A percentile compares a stretch with the other conserved stretches of the same genome.
Conservation (phyloP, 129 eudicot species). For the Silybum marianum region DNA sequence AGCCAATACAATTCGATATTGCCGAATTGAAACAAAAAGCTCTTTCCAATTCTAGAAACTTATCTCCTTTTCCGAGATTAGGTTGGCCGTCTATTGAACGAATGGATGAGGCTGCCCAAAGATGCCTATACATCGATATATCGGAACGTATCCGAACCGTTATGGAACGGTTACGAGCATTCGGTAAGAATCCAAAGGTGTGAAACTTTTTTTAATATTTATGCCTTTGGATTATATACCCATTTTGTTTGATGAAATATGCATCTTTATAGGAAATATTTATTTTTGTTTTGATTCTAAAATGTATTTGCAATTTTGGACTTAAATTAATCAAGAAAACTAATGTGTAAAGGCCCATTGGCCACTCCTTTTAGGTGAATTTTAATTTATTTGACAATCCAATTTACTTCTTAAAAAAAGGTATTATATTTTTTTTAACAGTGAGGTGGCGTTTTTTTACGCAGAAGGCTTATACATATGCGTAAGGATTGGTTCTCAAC, state of each 20-base stretch:
- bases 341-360: neutral
- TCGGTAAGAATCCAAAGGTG: conserved; percentile 35
- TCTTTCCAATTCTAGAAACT: conserved; percentile 45
- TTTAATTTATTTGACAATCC: neutral
- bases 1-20: conserved; percentile 81
- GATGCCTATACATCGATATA: conserved; percentile 57
- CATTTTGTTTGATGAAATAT: conserved; percentile 13
- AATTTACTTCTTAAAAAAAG: neutral
- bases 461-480: too few species aligned
- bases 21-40: conserved; percentile 67
- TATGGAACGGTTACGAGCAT: conserved; percentile 68
- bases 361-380: neutral
- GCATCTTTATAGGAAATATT: neutral
- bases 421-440: neutral
- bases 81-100: conserved; percentile 78
- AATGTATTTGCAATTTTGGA: neutral
- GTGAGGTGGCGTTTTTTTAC: too few species aligned
- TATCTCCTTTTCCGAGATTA: conserved; percentile 25
- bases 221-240: conserved; percentile 20
- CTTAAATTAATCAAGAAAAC: neutral
- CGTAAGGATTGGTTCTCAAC: too few species aligned
- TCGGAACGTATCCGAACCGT: conserved; percentile 66
- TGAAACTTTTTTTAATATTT: neutral
- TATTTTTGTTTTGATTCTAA: neutral
- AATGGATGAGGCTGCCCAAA: conserved; percentile 76